Evolutionary conservation across 2,329 filamentous ascomycete species (phyloP), one percentile per base, ranked within the genome.

Genomic region (Pseudogymnoascus sp.): DNA sequence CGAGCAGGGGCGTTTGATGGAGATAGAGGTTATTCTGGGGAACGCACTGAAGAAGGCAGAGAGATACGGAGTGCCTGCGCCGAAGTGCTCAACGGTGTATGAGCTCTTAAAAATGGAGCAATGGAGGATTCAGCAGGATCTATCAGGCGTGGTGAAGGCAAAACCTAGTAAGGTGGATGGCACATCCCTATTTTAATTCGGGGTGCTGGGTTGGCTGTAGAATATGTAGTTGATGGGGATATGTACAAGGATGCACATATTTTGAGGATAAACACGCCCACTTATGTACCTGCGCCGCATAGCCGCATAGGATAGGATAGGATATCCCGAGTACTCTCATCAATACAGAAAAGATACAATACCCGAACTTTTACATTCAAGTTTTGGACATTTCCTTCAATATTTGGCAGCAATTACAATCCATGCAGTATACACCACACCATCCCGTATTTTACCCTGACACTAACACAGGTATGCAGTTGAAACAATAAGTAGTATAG

Each of bases 1-100:
- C 81, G 80, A 82, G 65, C 71, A 75, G 33, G 80, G 81, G 2
- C 79, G 78, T 70, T 75, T 70, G 35, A 80, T 84, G 80, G 82
- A 84, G 69, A 68, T 83, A 64, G 82, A 84, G 68, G 82, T 83
- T 31, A 83, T 84, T 42, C 65, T 84, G 21, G 82, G 82, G 0
- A 83, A 83, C 69, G 81, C 82, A 3, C 78, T 84, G 36, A 70
- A 80, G 63, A 78, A 82, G 33, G 82, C 81, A 11, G 74, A 79
- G 64, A 77, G 77, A 65, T 76, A 79, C 63, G 82, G 81, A 0
- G 71, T 79, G 10, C 80, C 82, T 67, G 81, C 83, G 80, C 80
- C 80, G 8, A 72, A 81, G 68, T 64, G 83, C 69, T 80, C 83
- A 72, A 82, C 73, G 15, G 70, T 84, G 70, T 84, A 85, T 75